Evolutionary conservation across 2,329 filamentous ascomycete genomes (phyloP).

Genomic region (Clarireedia paspali): DNA sequence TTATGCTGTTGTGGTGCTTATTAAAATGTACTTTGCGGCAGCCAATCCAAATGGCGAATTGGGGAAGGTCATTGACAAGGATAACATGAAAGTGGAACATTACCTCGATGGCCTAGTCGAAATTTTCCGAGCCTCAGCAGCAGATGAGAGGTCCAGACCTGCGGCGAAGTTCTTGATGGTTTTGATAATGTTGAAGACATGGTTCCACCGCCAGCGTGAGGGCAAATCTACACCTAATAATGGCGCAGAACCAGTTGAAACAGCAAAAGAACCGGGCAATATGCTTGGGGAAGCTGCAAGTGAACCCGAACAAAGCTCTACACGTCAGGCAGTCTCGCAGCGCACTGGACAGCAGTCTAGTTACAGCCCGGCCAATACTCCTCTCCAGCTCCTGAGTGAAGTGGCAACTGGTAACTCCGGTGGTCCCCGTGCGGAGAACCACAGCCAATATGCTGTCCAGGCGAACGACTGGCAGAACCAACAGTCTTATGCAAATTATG

Average conservation of each 20-base stretch:
- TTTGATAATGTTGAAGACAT: constrained; percentile 60
- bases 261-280: neutral
- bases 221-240: constrained; percentile 12
- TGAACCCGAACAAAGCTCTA: neutral
- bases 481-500: constrained; percentile 14
- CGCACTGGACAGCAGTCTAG: constrained; percentile 18
- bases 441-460: constrained; percentile 16
- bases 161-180: constrained; percentile 65
- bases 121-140: constrained; percentile 57
- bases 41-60: constrained; percentile 57
- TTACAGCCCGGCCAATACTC: constrained; percentile 29
- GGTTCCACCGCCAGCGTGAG: constrained; percentile 37
- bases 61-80: constrained; percentile 60
- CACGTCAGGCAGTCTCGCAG: neutral
- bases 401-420: constrained; percentile 32
- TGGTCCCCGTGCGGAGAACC: constrained; percentile 17
- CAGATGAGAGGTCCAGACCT: constrained; percentile 55
- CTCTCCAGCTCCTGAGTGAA: constrained; percentile 34
- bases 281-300: neutral
- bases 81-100: constrained; percentile 55
- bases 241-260: neutral
- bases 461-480: constrained; percentile 21
- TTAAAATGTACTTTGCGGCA: constrained; percentile 54
- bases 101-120: constrained; percentile 65
- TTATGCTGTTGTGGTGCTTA: constrained; percentile 49